phyloP scores from a whole-genome alignment of 1,284 basidiomycete species.

The Malassezia japonica region DNA sequence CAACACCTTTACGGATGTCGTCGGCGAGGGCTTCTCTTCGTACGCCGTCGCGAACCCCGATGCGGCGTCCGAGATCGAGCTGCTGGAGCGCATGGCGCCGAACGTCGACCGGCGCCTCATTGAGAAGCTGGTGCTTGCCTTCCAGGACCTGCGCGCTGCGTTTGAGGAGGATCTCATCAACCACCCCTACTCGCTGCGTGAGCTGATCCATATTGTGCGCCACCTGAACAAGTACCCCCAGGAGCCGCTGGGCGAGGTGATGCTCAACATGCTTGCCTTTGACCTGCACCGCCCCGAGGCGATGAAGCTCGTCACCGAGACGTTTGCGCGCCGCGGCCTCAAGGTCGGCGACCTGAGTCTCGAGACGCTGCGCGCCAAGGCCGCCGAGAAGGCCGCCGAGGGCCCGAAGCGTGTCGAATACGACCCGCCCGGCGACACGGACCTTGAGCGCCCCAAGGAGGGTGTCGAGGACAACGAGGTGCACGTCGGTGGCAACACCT shows the following conservation, averaged over 20 bases:
- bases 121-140: conserved; percentile 42
- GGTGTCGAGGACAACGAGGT: conserved; percentile 46
- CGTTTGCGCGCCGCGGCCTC: conserved; percentile 37
- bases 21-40: conserved; percentile 47
- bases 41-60: conserved; percentile 49
- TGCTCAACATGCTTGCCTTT: conserved; percentile 49
- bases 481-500: conserved; percentile 49
- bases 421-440: conserved; percentile 27
- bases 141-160: conserved; percentile 46
- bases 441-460: conserved; percentile 42
- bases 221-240: conserved; percentile 47
- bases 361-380: conserved; percentile 27
- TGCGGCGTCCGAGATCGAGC: conserved; percentile 40
- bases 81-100: conserved; percentile 46
- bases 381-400: conserved; percentile 16
- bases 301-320: conserved; percentile 41
- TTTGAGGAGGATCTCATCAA: conserved; percentile 45
- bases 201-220: conserved; percentile 48
- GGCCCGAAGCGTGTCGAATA: conserved; percentile 24
- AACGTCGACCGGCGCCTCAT: conserved; percentile 32
- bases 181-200: conserved; percentile 49
- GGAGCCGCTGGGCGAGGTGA: conserved; percentile 43
- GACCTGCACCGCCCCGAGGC: conserved; percentile 47
- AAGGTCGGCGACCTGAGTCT: conserved; percentile 33
- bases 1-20: conserved; percentile 45